Evolutionary conservation across 805 yeast species (phyloP).

Genomic region (Kodamaea neixiangensis): DNA sequence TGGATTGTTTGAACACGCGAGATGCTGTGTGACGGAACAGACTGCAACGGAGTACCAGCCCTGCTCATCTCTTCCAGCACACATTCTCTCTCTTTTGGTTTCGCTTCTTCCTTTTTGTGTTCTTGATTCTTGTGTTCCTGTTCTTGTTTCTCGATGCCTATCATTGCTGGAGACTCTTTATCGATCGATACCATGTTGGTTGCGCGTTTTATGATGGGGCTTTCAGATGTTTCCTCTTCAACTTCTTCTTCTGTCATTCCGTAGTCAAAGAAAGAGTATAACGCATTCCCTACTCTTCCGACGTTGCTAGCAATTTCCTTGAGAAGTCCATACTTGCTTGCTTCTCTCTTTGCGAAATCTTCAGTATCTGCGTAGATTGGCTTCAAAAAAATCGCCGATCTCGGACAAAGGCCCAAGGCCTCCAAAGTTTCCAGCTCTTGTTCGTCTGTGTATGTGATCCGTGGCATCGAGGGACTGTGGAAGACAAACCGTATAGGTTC

Average conservation of each 20-base stretch:
- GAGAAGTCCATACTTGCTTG: constrained; percentile 2
- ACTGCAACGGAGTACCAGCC: not conserved
- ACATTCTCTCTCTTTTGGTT: not conserved
- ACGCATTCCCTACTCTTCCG: constrained; percentile 25
- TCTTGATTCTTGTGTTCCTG: not conserved
- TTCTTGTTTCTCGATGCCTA: not conserved
- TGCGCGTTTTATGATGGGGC: not conserved
- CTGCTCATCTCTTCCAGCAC: constrained; percentile 3
- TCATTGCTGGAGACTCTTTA: not conserved
- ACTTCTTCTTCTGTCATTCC: constrained; percentile 13
- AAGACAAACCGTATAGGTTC: constrained; percentile 50
- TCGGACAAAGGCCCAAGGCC: constrained; percentile 62
- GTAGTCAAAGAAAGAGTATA: constrained; percentile 45
- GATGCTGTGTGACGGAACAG: constrained; percentile 1
- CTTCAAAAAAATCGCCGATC: constrained; percentile 74
- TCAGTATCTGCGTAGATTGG: constrained; percentile 41
- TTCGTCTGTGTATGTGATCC: constrained; percentile 50
- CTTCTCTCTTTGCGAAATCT: not conserved
- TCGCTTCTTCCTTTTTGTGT: not conserved
- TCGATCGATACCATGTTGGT: not conserved
- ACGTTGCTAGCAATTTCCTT: constrained; percentile 10
- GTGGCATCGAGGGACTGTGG: constrained; percentile 45
- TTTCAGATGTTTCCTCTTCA: not conserved
- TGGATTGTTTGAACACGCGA: constrained; percentile 21
- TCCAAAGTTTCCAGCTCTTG: constrained; percentile 53